phyloP scores from a whole-genome alignment of 164 flowering plant genomes.

The Malania oleifera region DNA sequence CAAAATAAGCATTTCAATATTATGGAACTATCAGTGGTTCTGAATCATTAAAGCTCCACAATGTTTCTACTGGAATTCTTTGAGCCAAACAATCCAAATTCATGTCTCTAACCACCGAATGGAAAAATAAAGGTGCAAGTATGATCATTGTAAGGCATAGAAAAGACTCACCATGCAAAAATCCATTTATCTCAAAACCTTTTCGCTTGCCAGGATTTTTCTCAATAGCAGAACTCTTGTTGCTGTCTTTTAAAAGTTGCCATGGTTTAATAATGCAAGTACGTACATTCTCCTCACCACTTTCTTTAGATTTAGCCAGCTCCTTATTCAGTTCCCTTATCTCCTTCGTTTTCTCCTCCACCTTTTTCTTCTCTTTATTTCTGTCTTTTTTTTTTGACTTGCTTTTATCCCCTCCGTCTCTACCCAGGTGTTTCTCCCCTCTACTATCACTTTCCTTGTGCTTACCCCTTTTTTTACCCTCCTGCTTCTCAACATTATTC shows the following conservation, averaged over 20 bases:
- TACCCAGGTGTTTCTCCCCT: conserved; percentile 12
- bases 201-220: conserved; percentile 17
- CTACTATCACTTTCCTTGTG: conserved; percentile 6
- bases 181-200: conserved; percentile 19
- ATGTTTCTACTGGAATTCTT: too few species aligned
- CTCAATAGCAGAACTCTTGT: background rate
- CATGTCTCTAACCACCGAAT: background rate
- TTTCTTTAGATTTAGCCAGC: conserved; percentile 7
- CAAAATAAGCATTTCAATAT: too few species aligned
- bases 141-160: background rate
- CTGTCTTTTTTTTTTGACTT: conserved; percentile 11
- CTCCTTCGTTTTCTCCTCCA: conserved; percentile 12
- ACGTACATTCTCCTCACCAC: conserved; percentile 1
- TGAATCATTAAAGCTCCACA: too few species aligned
- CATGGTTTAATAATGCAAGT: background rate
- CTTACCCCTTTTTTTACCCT: conserved; percentile 9
- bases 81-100: background rate
- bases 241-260: conserved; percentile 3
- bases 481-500: conserved; percentile 9
- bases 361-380: conserved; percentile 13
- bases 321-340: conserved; percentile 2
- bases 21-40: too few species aligned
- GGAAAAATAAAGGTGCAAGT: background rate
- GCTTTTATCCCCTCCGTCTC: conserved; percentile 10
- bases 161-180: conserved; percentile 21